Evolutionary conservation across 2,329 filamentous ascomycete genomes (phyloP).

Genomic region (Colletotrichum sp.): DNA sequence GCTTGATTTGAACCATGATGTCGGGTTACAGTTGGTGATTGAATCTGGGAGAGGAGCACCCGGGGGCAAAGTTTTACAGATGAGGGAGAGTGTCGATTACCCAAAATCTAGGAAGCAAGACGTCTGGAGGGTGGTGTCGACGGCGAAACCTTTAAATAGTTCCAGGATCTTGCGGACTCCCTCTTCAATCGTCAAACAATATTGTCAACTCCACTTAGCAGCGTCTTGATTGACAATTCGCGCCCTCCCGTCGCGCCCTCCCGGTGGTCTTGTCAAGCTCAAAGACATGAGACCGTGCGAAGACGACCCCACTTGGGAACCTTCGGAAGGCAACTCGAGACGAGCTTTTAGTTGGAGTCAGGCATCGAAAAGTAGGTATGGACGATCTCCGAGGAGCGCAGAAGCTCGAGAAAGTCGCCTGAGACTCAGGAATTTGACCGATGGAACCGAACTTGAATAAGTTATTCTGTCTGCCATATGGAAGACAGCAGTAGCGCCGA

Average conservation of each 20-base stretch:
- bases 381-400: neutral
- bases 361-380: neutral
- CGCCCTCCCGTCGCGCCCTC: neutral
- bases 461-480: neutral
- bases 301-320: neutral
- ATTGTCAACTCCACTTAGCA: neutral
- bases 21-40: neutral
- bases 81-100: neutral
- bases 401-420: neutral
- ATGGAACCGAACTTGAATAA: neutral
- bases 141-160: neutral
- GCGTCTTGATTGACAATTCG: neutral
- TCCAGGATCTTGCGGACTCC: neutral
- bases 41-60: neutral
- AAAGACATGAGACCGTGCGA: neutral
- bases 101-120: neutral
- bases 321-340: neutral
- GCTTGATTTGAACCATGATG: constrained; percentile 34
- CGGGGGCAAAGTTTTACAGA: neutral
- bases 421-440: neutral
- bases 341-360: neutral
- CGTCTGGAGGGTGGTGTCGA: neutral
- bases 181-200: neutral
- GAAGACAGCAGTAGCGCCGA: neutral
- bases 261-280: neutral